Evolutionary conservation across 306 rosid genomes (phyloP), one percentile per base, ranked within the genome.

Genomic region (Quercus engelmannii): DNA sequence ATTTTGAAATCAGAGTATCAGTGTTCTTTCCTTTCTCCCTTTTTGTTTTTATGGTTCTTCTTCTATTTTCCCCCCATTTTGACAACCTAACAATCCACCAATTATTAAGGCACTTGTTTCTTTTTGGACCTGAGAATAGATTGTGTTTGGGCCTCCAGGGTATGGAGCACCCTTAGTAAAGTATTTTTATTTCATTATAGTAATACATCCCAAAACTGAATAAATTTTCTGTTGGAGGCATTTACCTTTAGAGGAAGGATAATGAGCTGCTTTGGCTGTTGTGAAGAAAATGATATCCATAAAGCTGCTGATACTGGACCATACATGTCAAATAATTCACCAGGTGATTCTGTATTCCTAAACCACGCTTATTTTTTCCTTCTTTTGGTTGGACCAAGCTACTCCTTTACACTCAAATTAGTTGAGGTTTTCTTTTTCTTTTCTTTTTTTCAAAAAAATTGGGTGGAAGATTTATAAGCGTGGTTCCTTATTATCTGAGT

Each of bases 201-300:
- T 59, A 59, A 59, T 9, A 9, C 31, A 23, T 59, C 17, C 65
- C 14, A 23, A 59, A 38, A 62, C 19, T 26, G 19, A 9, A 12
- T 67, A 18, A 33, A 8, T 10, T 67, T 67, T 67, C 72, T 13
- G 12, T 63, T 28, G 41, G 69, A 28, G 69, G 12, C 20, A 67
- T 35, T 67, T 49, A 5, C 26, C 4, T 67, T 38, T 7, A 38
- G 85, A 69, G 33, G 25, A 76, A 82, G 81, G 76, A 85, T 69
- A 75, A 93, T 93, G 94, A 84, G 92, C 85, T 91, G 93, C 86
- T 93, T 93, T 77, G 81, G 91, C 75, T 91, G 91, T 71, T 91
- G 94, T 85, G 88, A 77, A 62, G 83, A 79, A 33, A 79, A 86
- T 82, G 92, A 90, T 41, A 49, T 71, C 73, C 76, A 83, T 46